Evolutionary conservation across 176 grass and related monocot genomes (phyloP).

Genomic region (Zea mays): Zm-B73-REFERENCE-NAM-5.0 NC_050105.1:93001501-93002000

Average conservation of each 20-base stretch:
- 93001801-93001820: too few relatives aligned
- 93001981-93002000: too few relatives aligned
- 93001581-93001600: background rate
- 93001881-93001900: too few relatives aligned
- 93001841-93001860: too few relatives aligned
- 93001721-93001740: background rate
- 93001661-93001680: too few relatives aligned
- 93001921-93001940: too few relatives aligned
- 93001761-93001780: background rate
- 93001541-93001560: background rate
- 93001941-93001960: too few relatives aligned
- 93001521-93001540: background rate
- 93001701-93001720: background rate
- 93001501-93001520: background rate
- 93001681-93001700: background rate
- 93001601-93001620: background rate
- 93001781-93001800: too few relatives aligned
- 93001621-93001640: background rate
- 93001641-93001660: background rate
- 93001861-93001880: too few relatives aligned
- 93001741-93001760: background rate
- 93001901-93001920: too few relatives aligned
- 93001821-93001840: too few relatives aligned
- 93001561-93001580: background rate
- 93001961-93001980: too few relatives aligned